These are phyloP conservation scores for Candida hungchunana DNA, from an alignment of 805 yeast genomes.

Conservation along the genomic window DNA sequence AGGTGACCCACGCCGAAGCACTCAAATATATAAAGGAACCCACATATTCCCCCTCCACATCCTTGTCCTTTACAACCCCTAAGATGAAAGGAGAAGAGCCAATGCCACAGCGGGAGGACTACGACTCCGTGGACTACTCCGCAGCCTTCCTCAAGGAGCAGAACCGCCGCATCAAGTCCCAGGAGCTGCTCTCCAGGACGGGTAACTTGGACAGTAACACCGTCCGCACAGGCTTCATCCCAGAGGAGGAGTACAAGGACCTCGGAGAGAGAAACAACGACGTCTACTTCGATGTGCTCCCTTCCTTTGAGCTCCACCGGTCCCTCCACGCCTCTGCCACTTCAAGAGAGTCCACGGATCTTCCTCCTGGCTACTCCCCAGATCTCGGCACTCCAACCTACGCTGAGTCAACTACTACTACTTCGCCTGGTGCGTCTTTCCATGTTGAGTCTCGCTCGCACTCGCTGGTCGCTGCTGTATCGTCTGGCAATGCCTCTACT, in stretches of 20 bases:
- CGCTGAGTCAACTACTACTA: not conserved
- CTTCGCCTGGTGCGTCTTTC: not conserved
- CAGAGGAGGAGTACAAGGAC: conserved; percentile 9
- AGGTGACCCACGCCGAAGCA: too few species aligned
- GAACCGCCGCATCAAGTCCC: conserved; percentile 8
- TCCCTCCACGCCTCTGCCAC: conserved; percentile 38
- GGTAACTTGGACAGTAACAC: not conserved
- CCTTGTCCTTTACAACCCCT: too few species aligned
- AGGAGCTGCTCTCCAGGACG: conserved; percentile 6
- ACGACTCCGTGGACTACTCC: conserved; percentile 18
- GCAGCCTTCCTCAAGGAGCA: conserved; percentile 12
- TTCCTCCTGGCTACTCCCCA: conserved; percentile 31
- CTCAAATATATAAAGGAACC: too few species aligned
- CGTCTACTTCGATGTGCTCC: conserved; percentile 48
- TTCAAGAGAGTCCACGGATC: conserved; percentile 31
- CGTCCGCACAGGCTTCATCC: conserved; percentile 13
- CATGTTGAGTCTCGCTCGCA: not conserved
- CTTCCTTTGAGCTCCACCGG: conserved; percentile 67
- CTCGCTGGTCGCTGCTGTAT: too few species aligned
- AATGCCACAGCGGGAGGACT: too few species aligned
- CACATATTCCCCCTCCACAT: too few species aligned
- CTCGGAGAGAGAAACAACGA: conserved; percentile 7
- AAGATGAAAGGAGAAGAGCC: too few species aligned
- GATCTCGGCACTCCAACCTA: not conserved
- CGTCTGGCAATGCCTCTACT: too few species aligned